These are phyloP conservation scores for Carex myosuroides DNA, from an alignment of 176 grass and related monocot genomes.

Conservation along the genomic window DNA sequence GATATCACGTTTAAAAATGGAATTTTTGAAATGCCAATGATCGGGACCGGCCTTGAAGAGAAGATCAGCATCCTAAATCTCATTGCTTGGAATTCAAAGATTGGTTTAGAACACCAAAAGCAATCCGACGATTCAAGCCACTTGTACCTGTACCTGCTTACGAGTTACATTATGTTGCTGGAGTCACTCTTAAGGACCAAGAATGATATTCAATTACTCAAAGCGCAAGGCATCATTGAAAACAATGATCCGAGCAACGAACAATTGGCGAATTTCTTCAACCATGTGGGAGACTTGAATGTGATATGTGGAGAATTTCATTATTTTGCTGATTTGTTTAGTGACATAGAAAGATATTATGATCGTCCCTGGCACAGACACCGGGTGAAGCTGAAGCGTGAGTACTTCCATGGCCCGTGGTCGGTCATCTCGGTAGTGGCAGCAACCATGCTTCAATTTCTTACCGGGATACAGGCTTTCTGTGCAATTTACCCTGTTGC, in stretches of 20 bases:
- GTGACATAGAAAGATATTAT: slow-evolving; percentile 5
- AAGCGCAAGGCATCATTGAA: neutral
- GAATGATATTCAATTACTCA: slow-evolving; percentile 1
- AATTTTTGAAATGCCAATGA: slow-evolving; percentile 11
- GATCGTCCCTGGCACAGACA: neutral
- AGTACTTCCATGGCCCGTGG: slow-evolving; percentile 22
- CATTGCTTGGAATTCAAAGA: neutral
- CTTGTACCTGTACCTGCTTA: neutral
- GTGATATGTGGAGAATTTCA: neutral
- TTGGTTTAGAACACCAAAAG: neutral
- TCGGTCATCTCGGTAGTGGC: neutral
- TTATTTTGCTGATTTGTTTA: neutral
- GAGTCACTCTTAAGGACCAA: neutral
- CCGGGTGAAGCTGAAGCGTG: neutral
- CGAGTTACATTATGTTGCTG: neutral
- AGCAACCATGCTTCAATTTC: neutral
- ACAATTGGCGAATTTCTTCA: slow-evolving; percentile 14
- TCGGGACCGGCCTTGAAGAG: neutral
- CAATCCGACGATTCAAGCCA: neutral
- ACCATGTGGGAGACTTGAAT: neutral
- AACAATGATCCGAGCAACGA: slow-evolving; percentile 1
- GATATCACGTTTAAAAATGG: slow-evolving; percentile 9
- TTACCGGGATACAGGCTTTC: neutral
- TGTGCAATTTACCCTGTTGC: neutral
- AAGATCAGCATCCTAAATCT: neutral